Evolutionary conservation across 202 grass and related monocot genomes (phyloP).

Genomic region (Cymbopogon flexuosus): DNA sequence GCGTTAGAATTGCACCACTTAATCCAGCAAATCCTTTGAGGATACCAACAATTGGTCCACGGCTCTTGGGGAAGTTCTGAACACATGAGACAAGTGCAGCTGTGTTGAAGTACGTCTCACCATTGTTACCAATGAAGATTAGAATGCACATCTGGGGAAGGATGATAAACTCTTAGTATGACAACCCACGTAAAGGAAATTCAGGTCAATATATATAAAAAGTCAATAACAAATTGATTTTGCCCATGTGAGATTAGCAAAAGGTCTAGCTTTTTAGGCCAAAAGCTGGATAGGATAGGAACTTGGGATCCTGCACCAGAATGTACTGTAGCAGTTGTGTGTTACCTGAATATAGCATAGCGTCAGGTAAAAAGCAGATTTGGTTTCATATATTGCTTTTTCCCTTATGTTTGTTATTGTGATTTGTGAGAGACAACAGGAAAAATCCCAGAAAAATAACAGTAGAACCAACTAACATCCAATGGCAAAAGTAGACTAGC

Average conservation of each 20-base stretch:
- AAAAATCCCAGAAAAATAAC: neutral
- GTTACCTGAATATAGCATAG: neutral
- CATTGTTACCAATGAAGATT: slow-evolving; percentile 77
- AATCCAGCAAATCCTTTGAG: slow-evolving; percentile 85
- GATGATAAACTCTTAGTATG: slow-evolving; percentile 10
- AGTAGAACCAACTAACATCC: neutral
- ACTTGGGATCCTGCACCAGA: neutral
- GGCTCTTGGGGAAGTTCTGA: slow-evolving; percentile 88
- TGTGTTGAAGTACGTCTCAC: slow-evolving; percentile 92
- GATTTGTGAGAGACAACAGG: neutral
- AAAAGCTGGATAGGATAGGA: neutral
- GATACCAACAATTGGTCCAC: slow-evolving; percentile 79
- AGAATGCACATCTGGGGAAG: slow-evolving; percentile 72
- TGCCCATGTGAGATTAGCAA: neutral
- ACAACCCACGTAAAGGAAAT: neutral
- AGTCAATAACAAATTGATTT: neutral
- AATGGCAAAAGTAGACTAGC: neutral
- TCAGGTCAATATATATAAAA: slow-evolving; percentile 2
- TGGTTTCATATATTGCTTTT: neutral
- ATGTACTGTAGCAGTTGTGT: neutral
- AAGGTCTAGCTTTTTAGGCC: neutral
- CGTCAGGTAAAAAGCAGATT: neutral
- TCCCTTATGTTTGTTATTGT: neutral
- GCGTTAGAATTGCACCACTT: slow-evolving; percentile 80
- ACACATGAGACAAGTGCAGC: slow-evolving; percentile 79